These are phyloP conservation scores for Geum urbanum DNA, from an alignment of 306 rosid species.

Conservation along the genomic window DNA sequence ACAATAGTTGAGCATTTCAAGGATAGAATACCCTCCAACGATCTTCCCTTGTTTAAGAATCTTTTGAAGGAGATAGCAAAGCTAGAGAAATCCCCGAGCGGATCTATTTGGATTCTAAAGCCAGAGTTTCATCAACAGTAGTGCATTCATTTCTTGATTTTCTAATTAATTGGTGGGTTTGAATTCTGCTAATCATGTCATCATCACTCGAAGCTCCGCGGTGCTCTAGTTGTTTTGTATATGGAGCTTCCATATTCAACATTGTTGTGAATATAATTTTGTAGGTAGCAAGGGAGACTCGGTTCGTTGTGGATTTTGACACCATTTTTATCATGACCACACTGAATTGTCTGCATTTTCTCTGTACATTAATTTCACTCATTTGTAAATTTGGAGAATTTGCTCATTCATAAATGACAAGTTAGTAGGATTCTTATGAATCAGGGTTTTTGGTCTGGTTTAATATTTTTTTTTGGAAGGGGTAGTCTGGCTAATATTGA, in stretches of 20 bases:
- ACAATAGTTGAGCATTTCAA: conserved; percentile 78
- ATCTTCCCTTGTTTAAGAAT: conserved; percentile 91
- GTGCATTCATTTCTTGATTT: background rate
- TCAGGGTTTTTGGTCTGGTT: background rate
- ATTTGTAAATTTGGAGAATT: background rate
- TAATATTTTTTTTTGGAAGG: background rate
- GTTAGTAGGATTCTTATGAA: background rate
- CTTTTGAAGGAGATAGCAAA: conserved; percentile 84
- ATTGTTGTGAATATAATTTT: conserved; percentile 1
- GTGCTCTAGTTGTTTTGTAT: background rate
- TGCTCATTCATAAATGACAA: background rate
- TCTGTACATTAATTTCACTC: conserved; percentile 7
- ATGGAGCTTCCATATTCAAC: background rate
- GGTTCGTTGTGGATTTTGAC: background rate
- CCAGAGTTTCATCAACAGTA: conserved; percentile 55
- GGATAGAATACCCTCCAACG: conserved; percentile 66
- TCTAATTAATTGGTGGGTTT: background rate
- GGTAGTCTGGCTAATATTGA: background rate
- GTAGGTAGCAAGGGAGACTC: background rate
- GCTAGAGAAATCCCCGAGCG: conserved; percentile 54
- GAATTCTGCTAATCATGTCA: background rate
- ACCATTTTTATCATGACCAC: conserved; percentile 12
- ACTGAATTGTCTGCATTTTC: background rate
- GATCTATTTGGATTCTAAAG: conserved; percentile 75
- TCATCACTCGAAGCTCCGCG: background rate